Percentiles rank a stretch among this genome's conserved stretches.
phyloP scores from a whole-genome alignment of 2,329 filamentous ascomycete genomes.

The Emmonsiellopsis sp. region DNA sequence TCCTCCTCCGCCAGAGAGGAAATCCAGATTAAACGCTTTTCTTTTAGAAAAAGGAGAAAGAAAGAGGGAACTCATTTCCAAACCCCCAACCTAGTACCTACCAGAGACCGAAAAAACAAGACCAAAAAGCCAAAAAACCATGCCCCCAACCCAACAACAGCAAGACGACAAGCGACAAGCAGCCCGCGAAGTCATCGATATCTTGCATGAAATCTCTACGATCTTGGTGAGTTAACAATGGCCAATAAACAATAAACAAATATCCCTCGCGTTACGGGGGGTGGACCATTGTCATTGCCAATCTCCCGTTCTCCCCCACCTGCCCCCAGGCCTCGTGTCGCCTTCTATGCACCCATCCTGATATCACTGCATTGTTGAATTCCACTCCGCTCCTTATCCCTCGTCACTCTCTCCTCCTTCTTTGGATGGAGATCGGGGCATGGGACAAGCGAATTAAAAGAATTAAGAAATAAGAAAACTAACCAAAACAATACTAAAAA shows the following conservation, averaged over 20 bases:
- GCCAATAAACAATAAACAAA: background rate
- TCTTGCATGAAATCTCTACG: constrained; percentile 42
- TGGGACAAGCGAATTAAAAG: background rate
- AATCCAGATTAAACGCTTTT: too few relatives aligned
- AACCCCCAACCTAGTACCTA: too few relatives aligned
- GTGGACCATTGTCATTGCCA: too few relatives aligned
- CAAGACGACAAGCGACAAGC: constrained; percentile 41
- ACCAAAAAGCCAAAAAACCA: background rate
- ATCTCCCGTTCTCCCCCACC: too few relatives aligned
- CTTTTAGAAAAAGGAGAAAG: background rate
- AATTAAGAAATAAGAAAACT: background rate
- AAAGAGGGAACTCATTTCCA: background rate
- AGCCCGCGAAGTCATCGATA: constrained; percentile 42
- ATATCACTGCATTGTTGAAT: too few relatives aligned
- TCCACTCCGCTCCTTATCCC: too few relatives aligned
- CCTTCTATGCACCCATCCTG: too few relatives aligned
- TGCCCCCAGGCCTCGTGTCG: too few relatives aligned
- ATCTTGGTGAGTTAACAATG: constrained; percentile 29
- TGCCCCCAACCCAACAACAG: constrained; percentile 14
- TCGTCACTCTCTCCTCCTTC: too few relatives aligned
- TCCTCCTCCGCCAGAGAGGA: too few relatives aligned
- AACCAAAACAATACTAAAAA: background rate
- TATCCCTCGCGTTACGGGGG: background rate
- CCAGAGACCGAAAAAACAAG: background rate
- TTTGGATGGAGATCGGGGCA: too few relatives aligned